Conservation (phyloP, 441 rosid species). For the Macaranga tanarius region DNA sequence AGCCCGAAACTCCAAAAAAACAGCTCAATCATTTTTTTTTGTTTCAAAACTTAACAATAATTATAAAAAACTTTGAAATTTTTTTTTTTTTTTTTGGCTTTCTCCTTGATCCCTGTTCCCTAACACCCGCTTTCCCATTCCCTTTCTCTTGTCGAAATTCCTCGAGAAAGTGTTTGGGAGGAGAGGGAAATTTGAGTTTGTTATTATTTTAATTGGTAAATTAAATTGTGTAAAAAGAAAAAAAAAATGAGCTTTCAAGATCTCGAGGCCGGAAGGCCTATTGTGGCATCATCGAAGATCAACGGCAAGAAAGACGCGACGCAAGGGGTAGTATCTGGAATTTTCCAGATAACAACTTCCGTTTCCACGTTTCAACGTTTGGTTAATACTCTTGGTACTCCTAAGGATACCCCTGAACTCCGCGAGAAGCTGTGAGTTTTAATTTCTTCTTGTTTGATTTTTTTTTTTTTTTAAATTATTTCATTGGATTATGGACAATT, state of each 20-base stretch:
- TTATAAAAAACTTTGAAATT: neutral
- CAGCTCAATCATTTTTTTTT: neutral
- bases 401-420: slow-evolving; percentile 91
- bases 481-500: neutral
- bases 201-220: slow-evolving; percentile 22
- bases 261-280: slow-evolving; percentile 67
- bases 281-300: slow-evolving; percentile 42
- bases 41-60: neutral
- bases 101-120: neutral
- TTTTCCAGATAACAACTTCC: slow-evolving; percentile 93
- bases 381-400: slow-evolving; percentile 92
- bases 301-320: slow-evolving; percentile 72
- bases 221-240: neutral
- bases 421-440: slow-evolving; percentile 87
- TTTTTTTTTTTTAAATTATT: neutral
- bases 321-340: slow-evolving; percentile 90
- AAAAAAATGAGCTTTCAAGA: slow-evolving; percentile 84
- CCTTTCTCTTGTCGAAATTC: slow-evolving; percentile 4
- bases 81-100: too few relatives aligned
- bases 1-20: neutral
- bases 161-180: slow-evolving; percentile 9
- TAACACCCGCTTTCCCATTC: neutral
- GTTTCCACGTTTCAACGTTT: slow-evolving; percentile 85
- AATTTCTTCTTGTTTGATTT: neutral
- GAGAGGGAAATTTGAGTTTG: neutral